A percentile compares a stretch with the other conserved stretches of the same genome.
Evolutionary conservation across 495 filamentous ascomycete genomes (phyloP).

Genomic region (Letharia lupina): DNA sequence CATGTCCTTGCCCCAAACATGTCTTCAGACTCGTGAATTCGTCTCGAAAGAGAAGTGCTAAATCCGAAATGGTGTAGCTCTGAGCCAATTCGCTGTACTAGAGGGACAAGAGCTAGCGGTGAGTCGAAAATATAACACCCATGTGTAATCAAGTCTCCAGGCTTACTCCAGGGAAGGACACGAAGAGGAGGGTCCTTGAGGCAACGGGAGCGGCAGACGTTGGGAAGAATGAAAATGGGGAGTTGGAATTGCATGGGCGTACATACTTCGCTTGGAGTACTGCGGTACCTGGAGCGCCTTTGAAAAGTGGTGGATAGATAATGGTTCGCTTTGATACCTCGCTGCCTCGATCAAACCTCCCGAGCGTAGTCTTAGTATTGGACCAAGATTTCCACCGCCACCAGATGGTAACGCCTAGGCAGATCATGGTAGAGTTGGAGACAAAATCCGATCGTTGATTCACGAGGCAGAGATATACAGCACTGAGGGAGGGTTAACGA

Average conservation of each 20-base stretch:
- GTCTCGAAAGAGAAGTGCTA: neutral
- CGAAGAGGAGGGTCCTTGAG: conserved; percentile 36
- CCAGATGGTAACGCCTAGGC: neutral
- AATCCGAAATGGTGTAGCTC: conserved; percentile 22
- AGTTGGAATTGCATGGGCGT: conserved; percentile 47
- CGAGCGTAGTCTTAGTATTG: neutral
- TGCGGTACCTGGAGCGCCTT: conserved; percentile 22
- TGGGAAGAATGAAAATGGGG: conserved; percentile 42
- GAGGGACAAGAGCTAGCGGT: conserved; percentile 42
- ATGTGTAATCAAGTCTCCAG: neutral
- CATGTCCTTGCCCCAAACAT: neutral
- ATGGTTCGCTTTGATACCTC: neutral
- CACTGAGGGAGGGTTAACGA: conserved; percentile 31
- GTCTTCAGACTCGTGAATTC: too few relatives aligned
- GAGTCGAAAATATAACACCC: conserved; percentile 17
- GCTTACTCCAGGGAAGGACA: conserved; percentile 24
- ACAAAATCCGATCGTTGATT: neutral
- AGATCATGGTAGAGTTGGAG: neutral
- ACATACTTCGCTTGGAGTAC: conserved; percentile 47
- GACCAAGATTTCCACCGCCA: neutral
- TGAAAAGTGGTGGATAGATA: conserved; percentile 20
- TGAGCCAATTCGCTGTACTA: conserved; percentile 52
- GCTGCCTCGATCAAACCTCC: neutral
- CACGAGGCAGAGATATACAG: conserved; percentile 62
- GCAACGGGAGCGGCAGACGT: conserved; percentile 36